A percentile compares a stretch with the other conserved stretches of the same genome.
phyloP scores from a whole-genome alignment of 352 stramenopile species.

The Pythium dissotocum region DNA sequence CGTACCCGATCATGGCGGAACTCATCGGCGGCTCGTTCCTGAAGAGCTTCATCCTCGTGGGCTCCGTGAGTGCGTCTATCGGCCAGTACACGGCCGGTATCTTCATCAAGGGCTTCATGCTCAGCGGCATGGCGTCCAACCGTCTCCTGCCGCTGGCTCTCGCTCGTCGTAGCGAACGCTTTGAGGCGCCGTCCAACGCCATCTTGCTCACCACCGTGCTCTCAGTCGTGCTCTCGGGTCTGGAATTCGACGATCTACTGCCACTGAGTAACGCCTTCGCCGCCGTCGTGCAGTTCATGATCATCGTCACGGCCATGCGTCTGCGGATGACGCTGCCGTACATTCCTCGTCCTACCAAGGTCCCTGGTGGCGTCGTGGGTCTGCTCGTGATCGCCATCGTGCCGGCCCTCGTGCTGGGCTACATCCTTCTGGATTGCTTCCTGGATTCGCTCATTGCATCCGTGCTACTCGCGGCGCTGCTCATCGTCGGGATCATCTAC shows the following conservation, averaged over 20 bases:
- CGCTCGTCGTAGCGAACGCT: constrained; percentile 38
- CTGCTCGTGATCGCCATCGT: constrained; percentile 23
- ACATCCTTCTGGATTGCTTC: constrained; percentile 27
- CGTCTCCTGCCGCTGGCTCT: constrained; percentile 78
- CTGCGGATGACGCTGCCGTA: constrained; percentile 58
- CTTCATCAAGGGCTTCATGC: constrained; percentile 83
- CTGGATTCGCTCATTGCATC: constrained; percentile 20
- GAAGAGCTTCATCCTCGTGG: constrained; percentile 75
- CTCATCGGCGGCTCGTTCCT: constrained; percentile 78
- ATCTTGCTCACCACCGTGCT: constrained; percentile 24
- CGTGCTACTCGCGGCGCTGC: constrained; percentile 13
- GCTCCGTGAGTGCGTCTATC: constrained; percentile 73
- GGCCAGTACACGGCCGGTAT: constrained; percentile 89
- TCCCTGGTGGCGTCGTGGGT: constrained; percentile 27
- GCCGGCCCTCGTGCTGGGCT: constrained; percentile 20
- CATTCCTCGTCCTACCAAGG: constrained; percentile 45
- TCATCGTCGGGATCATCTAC: constrained; percentile 21
- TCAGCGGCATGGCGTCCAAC: constrained; percentile 64
- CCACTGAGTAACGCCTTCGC: constrained; percentile 86
- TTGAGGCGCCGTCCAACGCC: constrained; percentile 27
- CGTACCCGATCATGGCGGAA: constrained; percentile 84
- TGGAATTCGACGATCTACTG: constrained; percentile 56
- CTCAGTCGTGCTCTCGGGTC: constrained; percentile 13
- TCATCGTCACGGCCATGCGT: constrained; percentile 85
- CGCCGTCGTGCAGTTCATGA: constrained; percentile 69